Percentiles rank a stretch among this genome's conserved stretches.
Evolutionary conservation across 495 filamentous ascomycete genomes (phyloP).

Genomic region (Aeminium ludgeri): DNA sequence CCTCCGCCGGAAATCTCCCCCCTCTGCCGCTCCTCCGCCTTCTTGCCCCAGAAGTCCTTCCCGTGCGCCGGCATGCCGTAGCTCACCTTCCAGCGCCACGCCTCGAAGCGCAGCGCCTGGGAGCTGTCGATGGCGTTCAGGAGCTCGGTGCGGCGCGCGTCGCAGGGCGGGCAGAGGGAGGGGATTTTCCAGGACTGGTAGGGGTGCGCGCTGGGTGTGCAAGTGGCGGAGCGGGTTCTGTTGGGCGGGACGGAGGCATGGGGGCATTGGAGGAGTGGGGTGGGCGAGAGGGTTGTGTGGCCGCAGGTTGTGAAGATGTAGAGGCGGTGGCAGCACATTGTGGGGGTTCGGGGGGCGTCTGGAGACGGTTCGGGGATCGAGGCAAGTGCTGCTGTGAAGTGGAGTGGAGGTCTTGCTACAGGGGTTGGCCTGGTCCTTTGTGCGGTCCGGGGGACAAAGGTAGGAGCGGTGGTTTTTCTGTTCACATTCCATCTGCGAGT

Average conservation of each 20-base stretch:
- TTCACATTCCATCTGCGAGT: too few relatives aligned
- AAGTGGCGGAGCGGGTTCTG: constrained; percentile 4
- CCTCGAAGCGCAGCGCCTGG: constrained; percentile 17
- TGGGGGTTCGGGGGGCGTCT: too few relatives aligned
- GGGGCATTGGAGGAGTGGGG: constrained; percentile 6
- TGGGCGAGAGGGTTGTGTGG: constrained; percentile 17
- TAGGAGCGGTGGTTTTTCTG: too few relatives aligned
- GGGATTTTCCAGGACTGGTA: constrained; percentile 14
- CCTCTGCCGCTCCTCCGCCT: constrained; percentile 16
- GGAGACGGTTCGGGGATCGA: too few relatives aligned
- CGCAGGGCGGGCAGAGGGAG: constrained; percentile 16
- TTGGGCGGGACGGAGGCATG: constrained; percentile 12
- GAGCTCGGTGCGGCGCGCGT: constrained; percentile 5
- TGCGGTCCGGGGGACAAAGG: too few relatives aligned
- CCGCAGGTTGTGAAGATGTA: constrained; percentile 24
- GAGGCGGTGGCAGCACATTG: constrained; percentile 27
- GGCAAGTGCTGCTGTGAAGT: too few relatives aligned
- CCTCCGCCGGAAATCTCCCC: constrained; percentile 3
- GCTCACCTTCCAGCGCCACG: constrained; percentile 25
- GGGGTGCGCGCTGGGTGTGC: constrained; percentile 13
- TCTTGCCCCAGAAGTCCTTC: constrained; percentile 13
- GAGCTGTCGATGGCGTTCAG: constrained; percentile 9
- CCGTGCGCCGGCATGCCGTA: constrained; percentile 17
- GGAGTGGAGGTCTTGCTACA: too few relatives aligned
- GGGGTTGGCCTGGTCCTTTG: too few relatives aligned